Evolutionary conservation across 768 basidiomycete species (phyloP), one percentile per base, ranked within the genome.

Genomic region (Lentinula aciculospora): DNA sequence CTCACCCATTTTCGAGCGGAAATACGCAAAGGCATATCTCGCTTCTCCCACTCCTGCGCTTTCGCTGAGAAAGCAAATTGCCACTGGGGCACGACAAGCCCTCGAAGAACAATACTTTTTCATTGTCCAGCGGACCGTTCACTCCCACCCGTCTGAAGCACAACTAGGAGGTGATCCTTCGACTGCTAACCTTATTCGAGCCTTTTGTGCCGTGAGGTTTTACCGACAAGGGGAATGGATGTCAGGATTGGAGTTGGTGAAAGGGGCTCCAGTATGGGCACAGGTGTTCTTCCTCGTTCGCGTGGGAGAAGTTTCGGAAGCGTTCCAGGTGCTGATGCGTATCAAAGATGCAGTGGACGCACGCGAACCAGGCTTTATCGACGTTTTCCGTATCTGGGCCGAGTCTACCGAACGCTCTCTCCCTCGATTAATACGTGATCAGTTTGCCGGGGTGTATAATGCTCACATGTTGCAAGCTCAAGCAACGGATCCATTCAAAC

Each of bases 401-500:
- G 85, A 92, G 56, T 89, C 88, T 1, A 76, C 85, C 0, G 90
- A 94, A 59, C 79, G 89, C 54, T 90, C 89, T 53, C 69, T 92
- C 37, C 82, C 89, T 4, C 88, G 85, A 71, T 76, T 81, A 0
- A 83, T 89, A 62, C 81, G 88, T 3, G 92, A 95, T 64, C 88
- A 92, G 57, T 78, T 98, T 2, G 86, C 89, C 63, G 79, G 85
- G 0, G 76, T 85, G 1, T 92, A 91, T 68, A 92, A 92, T 63
- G 84, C 90, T 0, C 92, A 94, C 63, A 92, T 98, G 84, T 70
- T 95, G 34, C 93, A 94, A 69, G 86, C 91, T 3, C 81, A 89
- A 19, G 88, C 86, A 2, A 85, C 85, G 15, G 97, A 98, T 69
- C 95, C 95, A 0, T 98, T 94, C 81, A 98, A 98, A 68, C 84